Evolutionary conservation across 768 basidiomycete genomes (phyloP).

Genomic region (Tricholoma hemisulphureum): DNA sequence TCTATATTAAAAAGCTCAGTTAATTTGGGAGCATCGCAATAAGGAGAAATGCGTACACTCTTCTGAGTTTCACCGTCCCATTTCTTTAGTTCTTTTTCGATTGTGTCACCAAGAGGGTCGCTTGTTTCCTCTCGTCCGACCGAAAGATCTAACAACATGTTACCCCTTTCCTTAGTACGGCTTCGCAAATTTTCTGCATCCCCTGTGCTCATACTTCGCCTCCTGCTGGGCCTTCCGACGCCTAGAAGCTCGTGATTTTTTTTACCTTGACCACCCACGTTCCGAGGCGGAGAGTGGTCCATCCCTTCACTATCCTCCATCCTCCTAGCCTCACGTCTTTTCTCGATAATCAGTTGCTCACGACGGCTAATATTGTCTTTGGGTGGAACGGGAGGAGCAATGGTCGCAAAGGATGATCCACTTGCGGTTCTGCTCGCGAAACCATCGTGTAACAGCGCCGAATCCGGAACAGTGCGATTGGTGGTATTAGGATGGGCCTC

Average conservation of each 20-base stretch:
- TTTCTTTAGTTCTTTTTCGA: conserved; percentile 70
- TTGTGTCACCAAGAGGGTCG: conserved; percentile 61
- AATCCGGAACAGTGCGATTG: conserved; percentile 54
- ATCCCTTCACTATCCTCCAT: conserved; percentile 48
- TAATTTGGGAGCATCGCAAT: conserved; percentile 5
- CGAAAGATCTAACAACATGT: conserved; percentile 39
- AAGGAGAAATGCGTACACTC: conserved; percentile 34
- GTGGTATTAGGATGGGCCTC: conserved; percentile 19
- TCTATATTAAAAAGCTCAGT: conserved; percentile 39
- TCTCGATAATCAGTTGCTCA: conserved; percentile 70
- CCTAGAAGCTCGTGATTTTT: conserved; percentile 29
- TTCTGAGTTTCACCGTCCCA: conserved; percentile 45
- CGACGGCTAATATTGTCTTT: conserved; percentile 67
- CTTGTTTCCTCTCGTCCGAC: conserved; percentile 28
- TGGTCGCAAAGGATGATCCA: conserved; percentile 36
- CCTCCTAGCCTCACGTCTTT: conserved; percentile 59
- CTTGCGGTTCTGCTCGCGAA: conserved; percentile 42
- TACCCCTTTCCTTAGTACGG: conserved; percentile 32
- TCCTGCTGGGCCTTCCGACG: conserved; percentile 51
- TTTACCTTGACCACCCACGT: conserved; percentile 1
- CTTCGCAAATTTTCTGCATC: conserved; percentile 55
- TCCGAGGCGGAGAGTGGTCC: conserved; percentile 25
- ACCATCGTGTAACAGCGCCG: conserved; percentile 39
- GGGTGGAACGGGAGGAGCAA: conserved; percentile 48
- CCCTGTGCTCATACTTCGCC: conserved; percentile 78